A percentile compares a stretch with the other conserved stretches of the same genome.
phyloP scores from a whole-genome alignment of 768 basidiomycete genomes.

The Leccinum uliginosum region DNA sequence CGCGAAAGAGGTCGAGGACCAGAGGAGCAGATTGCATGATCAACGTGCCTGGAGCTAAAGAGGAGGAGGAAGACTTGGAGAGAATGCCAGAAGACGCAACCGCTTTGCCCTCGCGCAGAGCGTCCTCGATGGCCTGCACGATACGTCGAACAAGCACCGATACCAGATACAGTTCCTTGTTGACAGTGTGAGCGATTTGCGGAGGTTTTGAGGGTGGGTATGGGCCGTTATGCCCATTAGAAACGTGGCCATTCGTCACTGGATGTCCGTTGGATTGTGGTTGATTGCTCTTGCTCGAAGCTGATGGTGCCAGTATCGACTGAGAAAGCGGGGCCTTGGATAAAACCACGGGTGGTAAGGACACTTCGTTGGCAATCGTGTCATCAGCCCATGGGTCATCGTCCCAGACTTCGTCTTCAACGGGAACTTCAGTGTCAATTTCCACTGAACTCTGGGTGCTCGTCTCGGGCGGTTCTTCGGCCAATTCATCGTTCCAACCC shows the following conservation, averaged over 20 bases:
- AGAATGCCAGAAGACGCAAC: conserved; percentile 58
- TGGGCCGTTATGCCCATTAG: conserved; percentile 11
- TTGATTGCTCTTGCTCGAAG: conserved; percentile 59
- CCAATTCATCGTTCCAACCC: conserved; percentile 62
- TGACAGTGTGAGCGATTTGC: conserved; percentile 13
- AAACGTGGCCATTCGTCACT: conserved; percentile 22
- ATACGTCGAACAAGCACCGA: conserved; percentile 54
- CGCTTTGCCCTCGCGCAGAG: conserved; percentile 63
- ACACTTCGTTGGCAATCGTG: conserved; percentile 23
- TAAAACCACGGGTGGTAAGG: conserved; percentile 27
- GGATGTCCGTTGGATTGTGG: conserved; percentile 33
- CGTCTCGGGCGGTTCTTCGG: conserved; percentile 30
- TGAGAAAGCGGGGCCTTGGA: conserved; percentile 24
- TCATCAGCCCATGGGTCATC: conserved; percentile 69
- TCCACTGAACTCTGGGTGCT: not conserved
- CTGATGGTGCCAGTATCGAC: conserved; percentile 36
- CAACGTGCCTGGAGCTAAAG: conserved; percentile 44
- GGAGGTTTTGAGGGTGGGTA: conserved; percentile 15
- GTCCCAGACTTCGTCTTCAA: conserved; percentile 51
- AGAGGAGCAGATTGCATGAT: conserved; percentile 60
- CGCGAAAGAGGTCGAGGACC: conserved; percentile 74
- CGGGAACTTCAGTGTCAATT: conserved; percentile 25
- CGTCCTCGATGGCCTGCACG: conserved; percentile 52
- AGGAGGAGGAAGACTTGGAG: conserved; percentile 27
- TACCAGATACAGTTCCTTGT: conserved; percentile 54